Base-by-base conservation (phyloP, 1,139 yeast genomes). In the Lipomyces yarrowii region DNA sequence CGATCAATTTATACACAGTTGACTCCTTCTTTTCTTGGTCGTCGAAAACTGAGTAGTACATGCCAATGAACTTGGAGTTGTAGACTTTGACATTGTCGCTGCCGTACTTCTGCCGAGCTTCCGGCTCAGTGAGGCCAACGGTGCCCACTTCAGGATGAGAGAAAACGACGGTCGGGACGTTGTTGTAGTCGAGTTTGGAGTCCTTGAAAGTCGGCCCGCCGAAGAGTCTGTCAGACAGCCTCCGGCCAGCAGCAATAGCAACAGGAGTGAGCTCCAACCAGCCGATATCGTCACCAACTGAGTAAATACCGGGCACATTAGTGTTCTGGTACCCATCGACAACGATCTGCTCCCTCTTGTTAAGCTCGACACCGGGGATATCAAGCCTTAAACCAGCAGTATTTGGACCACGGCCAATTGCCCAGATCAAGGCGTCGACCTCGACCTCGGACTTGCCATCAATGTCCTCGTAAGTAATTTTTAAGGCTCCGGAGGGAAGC, bases 91-190 rank as follows among this genome's bases (percentile, higher is more conserved):
- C 78, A 73, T 91, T 84, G 32, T 87, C 94, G 74, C 85, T 82
- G 68, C 99, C 99, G 75, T 84, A 93, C 80, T 91, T 82, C 65
- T 81, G 86, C 69, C 84, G 81, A 55, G 99, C 99, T 72, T 87
- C 87, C 67, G 82, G 81, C 77, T 93, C 96, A 63, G 90, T 82
- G 65, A 94, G 80, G 62, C 99, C 99, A 77, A 93, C 88, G 10
- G 96, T 85, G 63, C 98, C 99, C 21, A 96, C 96, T 80, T 94
- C 99, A 39, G 99, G 99, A 78, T 94, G 99, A 2, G 98, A 87
- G 78, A 96, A 94, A 33, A 94, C 84, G 18, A 89, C 99, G 56
- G 97, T 89, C 59, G 99, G 99, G 61, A 94, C 86, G 76, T 92
- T 90, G 59, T 77, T 79, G 78, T 88, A 96, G 77, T 92, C 98